A percentile compares a stretch with the other conserved stretches of the same genome.
phyloP scores from a whole-genome alignment of 305 asterid genomes.

The Ilex paraguariensis region DNA sequence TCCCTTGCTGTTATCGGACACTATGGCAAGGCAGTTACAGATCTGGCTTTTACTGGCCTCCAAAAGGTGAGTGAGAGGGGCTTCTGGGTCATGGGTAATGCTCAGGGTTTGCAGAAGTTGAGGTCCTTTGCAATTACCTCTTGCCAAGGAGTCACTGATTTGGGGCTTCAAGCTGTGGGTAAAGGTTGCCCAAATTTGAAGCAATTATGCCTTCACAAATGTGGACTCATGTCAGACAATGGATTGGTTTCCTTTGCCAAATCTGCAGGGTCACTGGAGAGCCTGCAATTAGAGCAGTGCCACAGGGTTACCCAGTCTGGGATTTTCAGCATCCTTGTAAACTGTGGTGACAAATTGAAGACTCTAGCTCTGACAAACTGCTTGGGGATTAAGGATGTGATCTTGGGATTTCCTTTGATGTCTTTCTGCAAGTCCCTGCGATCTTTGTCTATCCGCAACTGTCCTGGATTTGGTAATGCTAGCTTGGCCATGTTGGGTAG shows the following conservation, averaged over 20 bases:
- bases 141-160: slow-evolving; percentile 72
- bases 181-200: slow-evolving; percentile 70
- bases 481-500: slow-evolving; percentile 47
- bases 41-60: slow-evolving; percentile 47
- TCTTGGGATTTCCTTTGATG: slow-evolving; percentile 28
- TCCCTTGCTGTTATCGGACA: slow-evolving; percentile 93
- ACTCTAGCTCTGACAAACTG: slow-evolving; percentile 60
- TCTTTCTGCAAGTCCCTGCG: slow-evolving; percentile 49
- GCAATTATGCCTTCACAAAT: slow-evolving; percentile 43
- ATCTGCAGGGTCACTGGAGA: slow-evolving; percentile 54
- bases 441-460: slow-evolving; percentile 56
- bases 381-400: slow-evolving; percentile 53
- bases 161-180: slow-evolving; percentile 55
- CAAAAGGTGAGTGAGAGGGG: slow-evolving; percentile 78
- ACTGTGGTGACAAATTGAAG: slow-evolving; percentile 51
- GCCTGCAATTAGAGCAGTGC: slow-evolving; percentile 64
- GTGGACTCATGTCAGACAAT: slow-evolving; percentile 60
- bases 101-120: slow-evolving; percentile 70
- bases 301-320: slow-evolving; percentile 75
- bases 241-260: slow-evolving; percentile 63
- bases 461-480: slow-evolving; percentile 66
- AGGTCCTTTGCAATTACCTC: slow-evolving; percentile 53
- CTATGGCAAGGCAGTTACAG: slow-evolving; percentile 64
- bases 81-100: slow-evolving; percentile 95
- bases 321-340: slow-evolving; percentile 52